Evolutionary conservation across 352 stramenopile species (phyloP).

Genomic region (Pythium sp.): DNA sequence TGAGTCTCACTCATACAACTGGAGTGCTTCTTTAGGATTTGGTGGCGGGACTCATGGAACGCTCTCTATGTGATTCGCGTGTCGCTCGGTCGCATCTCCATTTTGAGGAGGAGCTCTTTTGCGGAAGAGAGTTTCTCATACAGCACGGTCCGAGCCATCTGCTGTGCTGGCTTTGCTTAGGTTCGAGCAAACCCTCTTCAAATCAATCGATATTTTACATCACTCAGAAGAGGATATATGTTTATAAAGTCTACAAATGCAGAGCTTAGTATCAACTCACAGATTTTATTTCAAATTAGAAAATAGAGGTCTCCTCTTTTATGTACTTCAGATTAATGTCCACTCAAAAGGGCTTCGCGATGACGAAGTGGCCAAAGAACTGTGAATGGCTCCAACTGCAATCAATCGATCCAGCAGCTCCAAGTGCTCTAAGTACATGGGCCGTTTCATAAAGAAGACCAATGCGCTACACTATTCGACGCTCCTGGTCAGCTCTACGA

Average conservation of each 20-base stretch:
- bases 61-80: background rate
- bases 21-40: background rate
- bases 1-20: background rate
- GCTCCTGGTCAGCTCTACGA: background rate
- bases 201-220: background rate
- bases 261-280: background rate
- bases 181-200: background rate
- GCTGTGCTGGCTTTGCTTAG: background rate
- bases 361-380: background rate
- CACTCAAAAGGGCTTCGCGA: background rate
- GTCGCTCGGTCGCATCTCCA: slow-evolving; percentile 4
- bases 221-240: background rate
- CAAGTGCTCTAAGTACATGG: background rate
- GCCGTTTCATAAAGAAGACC: background rate
- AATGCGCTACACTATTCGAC: background rate
- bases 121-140: slow-evolving; percentile 8
- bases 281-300: background rate
- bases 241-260: background rate
- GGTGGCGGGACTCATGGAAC: background rate
- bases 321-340: background rate
- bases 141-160: slow-evolving; percentile 2
- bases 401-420: background rate
- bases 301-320: background rate
- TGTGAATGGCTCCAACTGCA: background rate
- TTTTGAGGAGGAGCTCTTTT: slow-evolving; percentile 1